Conservation (phyloP, 2,329 filamentous ascomycete species). For the Beauveria caledonica region DNA sequence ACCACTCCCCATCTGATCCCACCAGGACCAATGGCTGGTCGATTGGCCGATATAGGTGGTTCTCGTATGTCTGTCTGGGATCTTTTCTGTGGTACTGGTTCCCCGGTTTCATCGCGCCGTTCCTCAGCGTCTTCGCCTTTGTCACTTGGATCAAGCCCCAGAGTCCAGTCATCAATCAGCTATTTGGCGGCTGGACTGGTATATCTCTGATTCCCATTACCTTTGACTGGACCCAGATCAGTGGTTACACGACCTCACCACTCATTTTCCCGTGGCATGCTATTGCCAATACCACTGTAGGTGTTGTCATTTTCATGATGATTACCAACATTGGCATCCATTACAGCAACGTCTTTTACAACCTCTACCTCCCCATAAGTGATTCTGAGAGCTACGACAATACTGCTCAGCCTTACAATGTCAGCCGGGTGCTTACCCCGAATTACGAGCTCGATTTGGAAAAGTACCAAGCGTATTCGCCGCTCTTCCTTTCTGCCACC, state of each 20-base stretch:
- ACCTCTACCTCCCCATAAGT: constrained; percentile 47
- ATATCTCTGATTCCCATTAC: constrained; percentile 46
- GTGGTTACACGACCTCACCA: constrained; percentile 34
- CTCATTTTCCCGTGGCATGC: constrained; percentile 35
- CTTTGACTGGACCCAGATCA: constrained; percentile 37
- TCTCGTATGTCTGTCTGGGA: constrained; percentile 32
- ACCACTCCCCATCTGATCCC: constrained; percentile 33
- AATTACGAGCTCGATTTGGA: constrained; percentile 38
- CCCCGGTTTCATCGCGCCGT: constrained; percentile 41
- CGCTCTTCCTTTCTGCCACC: constrained; percentile 42
- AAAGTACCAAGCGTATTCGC: constrained; percentile 44
- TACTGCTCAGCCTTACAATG: constrained; percentile 41
- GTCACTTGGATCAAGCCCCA: constrained; percentile 47
- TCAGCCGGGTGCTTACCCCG: constrained; percentile 41
- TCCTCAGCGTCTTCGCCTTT: constrained; percentile 47
- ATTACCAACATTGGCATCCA: constrained; percentile 38
- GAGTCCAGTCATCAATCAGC: constrained; percentile 44
- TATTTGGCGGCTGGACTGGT: constrained; percentile 47
- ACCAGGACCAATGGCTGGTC: constrained; percentile 34
- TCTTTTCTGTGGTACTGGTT: constrained; percentile 47
- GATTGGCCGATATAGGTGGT: constrained; percentile 38
- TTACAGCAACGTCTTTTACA: constrained; percentile 36
- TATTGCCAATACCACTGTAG: constrained; percentile 37
- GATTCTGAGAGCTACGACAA: constrained; percentile 49
- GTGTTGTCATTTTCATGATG: constrained; percentile 34